These are phyloP conservation scores for Marchantia polymorpha DNA, from an alignment of 225 moss, liverwort and hornwort species.

Conservation along the genomic window DNA sequence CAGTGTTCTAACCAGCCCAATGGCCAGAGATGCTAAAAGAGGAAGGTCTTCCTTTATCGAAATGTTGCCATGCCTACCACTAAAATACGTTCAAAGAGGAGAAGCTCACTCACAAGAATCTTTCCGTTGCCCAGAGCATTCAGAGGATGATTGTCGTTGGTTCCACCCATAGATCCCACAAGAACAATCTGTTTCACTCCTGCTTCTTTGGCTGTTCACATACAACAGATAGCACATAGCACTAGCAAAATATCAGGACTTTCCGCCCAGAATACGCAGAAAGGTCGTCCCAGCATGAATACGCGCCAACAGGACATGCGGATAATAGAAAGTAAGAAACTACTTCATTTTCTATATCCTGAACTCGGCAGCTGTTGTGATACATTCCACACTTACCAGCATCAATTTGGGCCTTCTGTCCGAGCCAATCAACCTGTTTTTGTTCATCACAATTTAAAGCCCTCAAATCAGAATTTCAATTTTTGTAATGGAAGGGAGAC, in stretches of 20 bases:
- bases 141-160: slow-evolving; percentile 59
- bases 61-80: neutral
- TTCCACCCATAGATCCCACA: slow-evolving; percentile 92
- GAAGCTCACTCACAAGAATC: slow-evolving; percentile 45
- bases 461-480: neutral
- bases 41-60: neutral
- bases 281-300: neutral
- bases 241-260: no score
- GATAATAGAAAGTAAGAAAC: no score
- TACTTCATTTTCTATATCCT: no score
- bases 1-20: no score
- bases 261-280: no score
- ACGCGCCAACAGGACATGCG: neutral
- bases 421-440: slow-evolving; percentile 71
- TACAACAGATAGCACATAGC: neutral
- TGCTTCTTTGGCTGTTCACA: slow-evolving; percentile 53
- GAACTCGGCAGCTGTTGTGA: neutral
- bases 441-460: neutral
- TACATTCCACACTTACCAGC: slow-evolving; percentile 35
- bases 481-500: no score
- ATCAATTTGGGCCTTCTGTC: slow-evolving; percentile 86
- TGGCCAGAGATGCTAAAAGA: no score
- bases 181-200: slow-evolving; percentile 89
- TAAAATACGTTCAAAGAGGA: neutral
- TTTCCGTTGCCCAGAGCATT: slow-evolving; percentile 80